These are phyloP conservation scores for Thielaviopsis cerberus DNA, from an alignment of 2,329 filamentous ascomycete species.

Conservation along the genomic window DNA sequence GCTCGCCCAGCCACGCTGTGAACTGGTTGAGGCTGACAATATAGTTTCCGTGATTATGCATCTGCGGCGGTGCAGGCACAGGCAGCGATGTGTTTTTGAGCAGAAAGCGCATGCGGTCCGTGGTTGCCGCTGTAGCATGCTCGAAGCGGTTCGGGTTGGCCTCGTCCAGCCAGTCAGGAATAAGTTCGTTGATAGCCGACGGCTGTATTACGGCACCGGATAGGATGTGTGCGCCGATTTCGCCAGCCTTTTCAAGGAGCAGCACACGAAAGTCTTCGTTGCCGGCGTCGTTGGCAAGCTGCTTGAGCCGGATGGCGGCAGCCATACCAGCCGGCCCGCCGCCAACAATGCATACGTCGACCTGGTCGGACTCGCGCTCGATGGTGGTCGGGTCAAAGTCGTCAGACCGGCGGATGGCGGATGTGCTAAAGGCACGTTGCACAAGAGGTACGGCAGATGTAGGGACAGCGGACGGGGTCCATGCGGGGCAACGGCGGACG, in stretches of 20 bases:
- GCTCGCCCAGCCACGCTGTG: constrained; percentile 84
- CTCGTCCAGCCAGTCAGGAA: constrained; percentile 85
- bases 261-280: constrained; percentile 92
- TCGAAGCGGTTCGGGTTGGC: constrained; percentile 77
- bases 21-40: constrained; percentile 93
- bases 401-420: constrained; percentile 17
- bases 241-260: constrained; percentile 83
- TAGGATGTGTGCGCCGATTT: constrained; percentile 84
- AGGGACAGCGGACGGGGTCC: constrained; percentile 13
- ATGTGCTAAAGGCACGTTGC: constrained; percentile 1
- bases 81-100: constrained; percentile 64
- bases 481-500: constrained; percentile 12
- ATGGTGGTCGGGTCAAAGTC: constrained; percentile 49
- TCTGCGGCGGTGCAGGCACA: constrained; percentile 79
- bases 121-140: constrained; percentile 63
- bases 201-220: constrained; percentile 93
- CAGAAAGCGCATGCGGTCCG: constrained; percentile 83
- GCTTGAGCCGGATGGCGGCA: constrained; percentile 85
- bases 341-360: constrained; percentile 92
- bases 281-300: constrained; percentile 81
- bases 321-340: constrained; percentile 87
- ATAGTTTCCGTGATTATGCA: constrained; percentile 96
- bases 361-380: constrained; percentile 79
- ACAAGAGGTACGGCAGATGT: constrained; percentile 1
- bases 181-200: constrained; percentile 66